Evolutionary conservation across 495 filamentous ascomycete species (phyloP), one percentile per base, ranked within the genome.

Genomic region (Clohesyomyces aquaticus): DNA sequence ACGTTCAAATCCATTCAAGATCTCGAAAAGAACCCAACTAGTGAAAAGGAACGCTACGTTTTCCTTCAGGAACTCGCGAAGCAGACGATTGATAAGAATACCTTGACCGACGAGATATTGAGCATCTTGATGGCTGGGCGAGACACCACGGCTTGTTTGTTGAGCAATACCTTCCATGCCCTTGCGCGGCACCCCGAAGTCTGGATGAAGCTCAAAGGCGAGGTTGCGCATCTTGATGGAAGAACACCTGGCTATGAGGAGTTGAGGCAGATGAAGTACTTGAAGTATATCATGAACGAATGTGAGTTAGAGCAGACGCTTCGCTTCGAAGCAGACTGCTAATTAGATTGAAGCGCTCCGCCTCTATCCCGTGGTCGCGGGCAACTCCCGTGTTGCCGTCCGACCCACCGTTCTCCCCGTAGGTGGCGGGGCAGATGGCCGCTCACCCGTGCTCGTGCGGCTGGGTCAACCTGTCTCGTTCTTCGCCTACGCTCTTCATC

Each of bases 21-120:
- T n/a, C n/a, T n/a, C n/a, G n/a, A n/a, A n/a, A n/a, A n/a, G n/a
- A n/a, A n/a, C n/a, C n/a, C n/a, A n/a, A n/a, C n/a, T n/a, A n/a
- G n/a, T n/a, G n/a, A n/a, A n/a, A n/a, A n/a, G n/a, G n/a, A n/a
- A n/a, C n/a, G n/a, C n/a, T 49, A 92, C 71, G 91, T 87, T 49
- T 93, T 95, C 76, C 80, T 94, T 28, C 84, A 93, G 67, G 89
- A 85, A 6, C 81, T 95, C 0, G 87, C 88, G 22, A 77, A 80
- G 47, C 90, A 89, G 73, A 93, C 89, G 0, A 80, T 83, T 29
- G 89, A 96, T 71, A 82, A 83, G 9, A 82, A 79, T 27, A 80
- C 87, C 35, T 77, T 96, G 6, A 86, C 87, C 25, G 87, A 92
- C 73, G 89, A 96, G 73, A 78, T 93, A 4, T 80, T 93, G 35